Conservation (phyloP, 257 asterid species). For the Petunia secreta region DNA sequence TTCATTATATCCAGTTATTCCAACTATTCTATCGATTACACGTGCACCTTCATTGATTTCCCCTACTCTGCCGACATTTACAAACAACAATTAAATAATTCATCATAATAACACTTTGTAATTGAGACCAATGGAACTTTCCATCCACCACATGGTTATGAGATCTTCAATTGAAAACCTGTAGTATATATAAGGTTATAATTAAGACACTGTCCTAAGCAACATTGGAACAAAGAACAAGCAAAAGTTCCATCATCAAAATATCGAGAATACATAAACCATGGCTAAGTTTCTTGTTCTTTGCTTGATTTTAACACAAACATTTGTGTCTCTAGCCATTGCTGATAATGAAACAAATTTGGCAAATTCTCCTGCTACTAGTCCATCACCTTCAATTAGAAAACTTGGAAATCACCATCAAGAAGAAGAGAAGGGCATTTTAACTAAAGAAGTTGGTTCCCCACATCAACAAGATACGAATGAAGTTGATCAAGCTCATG, state of each 20-base stretch:
- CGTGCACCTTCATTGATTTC: constrained; percentile 45
- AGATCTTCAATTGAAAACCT: not conserved
- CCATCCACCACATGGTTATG: constrained; percentile 24
- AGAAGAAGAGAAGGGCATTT: not conserved
- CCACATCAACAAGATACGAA: constrained; percentile 20
- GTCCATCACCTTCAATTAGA: constrained; percentile 25
- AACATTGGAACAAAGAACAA: constrained; percentile 19
- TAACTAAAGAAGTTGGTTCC: constrained; percentile 24
- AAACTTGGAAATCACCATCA: constrained; percentile 33
- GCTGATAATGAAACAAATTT: constrained; percentile 21
- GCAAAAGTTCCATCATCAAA: not conserved
- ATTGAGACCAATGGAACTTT: constrained; percentile 34
- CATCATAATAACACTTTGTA: too few species aligned
- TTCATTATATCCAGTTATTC: constrained; percentile 31
- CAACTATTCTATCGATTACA: constrained; percentile 37
- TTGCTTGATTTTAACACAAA: constrained; percentile 27
- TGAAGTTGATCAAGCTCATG: not conserved
- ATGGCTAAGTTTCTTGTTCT: constrained; percentile 33
- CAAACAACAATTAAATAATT: constrained; percentile 26
- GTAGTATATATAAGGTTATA: constrained; percentile 5
- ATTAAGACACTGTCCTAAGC: not conserved
- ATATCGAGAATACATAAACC: not conserved
- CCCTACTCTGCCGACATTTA: constrained; percentile 43
- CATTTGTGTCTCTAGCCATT: constrained; percentile 25
- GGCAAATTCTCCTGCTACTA: constrained; percentile 12